These are phyloP conservation scores for Suillus discolor DNA, from an alignment of 768 basidiomycete species.

Conservation along the genomic window DNA sequence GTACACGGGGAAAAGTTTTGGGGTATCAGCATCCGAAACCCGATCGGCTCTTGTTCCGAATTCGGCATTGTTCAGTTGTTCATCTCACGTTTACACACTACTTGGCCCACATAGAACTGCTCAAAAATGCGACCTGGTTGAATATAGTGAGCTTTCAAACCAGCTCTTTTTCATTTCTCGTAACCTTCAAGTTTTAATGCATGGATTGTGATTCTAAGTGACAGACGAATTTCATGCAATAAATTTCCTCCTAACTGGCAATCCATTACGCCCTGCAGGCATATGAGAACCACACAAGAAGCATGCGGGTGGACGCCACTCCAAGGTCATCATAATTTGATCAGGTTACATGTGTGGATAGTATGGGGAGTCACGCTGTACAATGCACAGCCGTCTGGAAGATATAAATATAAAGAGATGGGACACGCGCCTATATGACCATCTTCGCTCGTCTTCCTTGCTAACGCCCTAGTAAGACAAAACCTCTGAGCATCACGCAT, in stretches of 20 bases:
- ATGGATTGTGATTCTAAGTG: conserved; percentile 64
- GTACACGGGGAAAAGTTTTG: no score
- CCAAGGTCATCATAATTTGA: no score
- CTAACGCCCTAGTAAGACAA: not conserved
- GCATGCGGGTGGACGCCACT: no score
- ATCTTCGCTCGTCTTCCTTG: not conserved
- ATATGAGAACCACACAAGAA: no score
- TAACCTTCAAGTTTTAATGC: conserved; percentile 47
- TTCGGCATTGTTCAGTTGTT: not conserved
- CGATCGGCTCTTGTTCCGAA: not conserved
- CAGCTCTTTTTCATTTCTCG: not conserved
- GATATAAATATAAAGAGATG: not conserved
- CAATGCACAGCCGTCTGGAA: not conserved
- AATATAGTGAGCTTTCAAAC: not conserved
- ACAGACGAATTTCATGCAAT: conserved; percentile 65
- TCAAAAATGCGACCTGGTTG: not conserved
- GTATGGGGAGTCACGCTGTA: no score
- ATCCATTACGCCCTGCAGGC: no score
- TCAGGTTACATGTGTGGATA: no score
- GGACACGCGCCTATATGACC: not conserved
- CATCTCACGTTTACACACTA: no score
- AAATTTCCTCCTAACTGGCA: conserved; percentile 25
- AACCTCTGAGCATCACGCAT: not conserved
- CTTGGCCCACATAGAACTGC: not conserved
- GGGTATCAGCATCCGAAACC: not conserved